Percentiles rank a stretch among this genome's conserved stretches.
Evolutionary conservation across 2,329 filamentous ascomycete species (phyloP).

Genomic region (Cytospora schulzeri): DNA sequence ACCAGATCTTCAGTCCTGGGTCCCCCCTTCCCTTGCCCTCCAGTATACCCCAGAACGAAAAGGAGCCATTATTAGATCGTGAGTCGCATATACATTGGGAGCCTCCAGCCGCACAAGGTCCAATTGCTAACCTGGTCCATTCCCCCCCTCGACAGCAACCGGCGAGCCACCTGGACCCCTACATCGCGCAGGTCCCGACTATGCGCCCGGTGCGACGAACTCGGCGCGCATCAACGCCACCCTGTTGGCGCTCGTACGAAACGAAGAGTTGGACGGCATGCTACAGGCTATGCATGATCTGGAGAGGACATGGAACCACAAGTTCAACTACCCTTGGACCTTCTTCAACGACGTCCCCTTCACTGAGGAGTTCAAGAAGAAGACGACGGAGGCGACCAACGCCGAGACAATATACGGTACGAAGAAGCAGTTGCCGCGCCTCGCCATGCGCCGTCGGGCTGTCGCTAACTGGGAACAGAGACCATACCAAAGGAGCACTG

Average conservation of each 20-base stretch:
- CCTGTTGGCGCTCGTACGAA: slow-evolving; percentile 86
- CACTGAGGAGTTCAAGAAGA: slow-evolving; percentile 85
- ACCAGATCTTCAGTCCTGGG: slow-evolving; percentile 69
- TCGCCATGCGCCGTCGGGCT: slow-evolving; percentile 11
- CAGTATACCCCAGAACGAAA: slow-evolving; percentile 51
- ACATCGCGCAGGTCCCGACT: slow-evolving; percentile 73
- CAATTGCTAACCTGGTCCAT: slow-evolving; percentile 1
- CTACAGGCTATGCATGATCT: slow-evolving; percentile 87
- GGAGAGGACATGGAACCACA: slow-evolving; percentile 94
- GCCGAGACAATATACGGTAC: slow-evolving; percentile 84
- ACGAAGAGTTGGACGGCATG: slow-evolving; percentile 83
- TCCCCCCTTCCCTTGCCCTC: slow-evolving; percentile 43
- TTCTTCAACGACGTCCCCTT: slow-evolving; percentile 98
- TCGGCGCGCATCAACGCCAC: slow-evolving; percentile 91
- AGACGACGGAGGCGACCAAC: slow-evolving; percentile 80
- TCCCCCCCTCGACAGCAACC: slow-evolving; percentile 59
- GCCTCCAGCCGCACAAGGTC: not conserved
- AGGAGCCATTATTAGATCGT: slow-evolving; percentile 89
- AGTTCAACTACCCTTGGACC: slow-evolving; percentile 99
- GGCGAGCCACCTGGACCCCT: slow-evolving; percentile 80
- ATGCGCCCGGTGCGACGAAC: slow-evolving; percentile 73
- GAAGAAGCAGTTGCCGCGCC: slow-evolving; percentile 27
- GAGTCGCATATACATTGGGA: slow-evolving; percentile 42
- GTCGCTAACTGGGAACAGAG: slow-evolving; percentile 52
- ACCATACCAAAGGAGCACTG: slow-evolving; percentile 94